Evolutionary conservation across 139 green algal species (phyloP), one percentile per base, ranked within the genome.

Genomic region (Ettlia oleoabundans): DNA sequence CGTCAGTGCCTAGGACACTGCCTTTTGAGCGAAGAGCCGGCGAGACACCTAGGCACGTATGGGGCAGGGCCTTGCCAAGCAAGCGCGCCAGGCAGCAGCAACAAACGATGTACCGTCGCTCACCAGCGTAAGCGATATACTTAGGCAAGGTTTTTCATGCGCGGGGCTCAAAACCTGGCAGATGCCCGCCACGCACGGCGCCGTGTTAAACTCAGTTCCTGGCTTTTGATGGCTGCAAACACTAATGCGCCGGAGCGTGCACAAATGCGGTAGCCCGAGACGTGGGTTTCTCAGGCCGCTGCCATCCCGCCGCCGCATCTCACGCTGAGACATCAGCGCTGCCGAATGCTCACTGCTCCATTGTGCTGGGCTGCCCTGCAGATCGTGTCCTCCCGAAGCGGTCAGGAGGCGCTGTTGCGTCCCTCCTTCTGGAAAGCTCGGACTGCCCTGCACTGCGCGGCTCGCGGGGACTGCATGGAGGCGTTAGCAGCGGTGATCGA

Each of bases 401-500:
- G 55, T n/a, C 55, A 65, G 21, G 55, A 65, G 15, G 73, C 73
- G 30, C 53, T 80, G 37, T 28, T 80, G 26, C 33, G 35, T 1
- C 33, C 38, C 22, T 68, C 33, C 35, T 5, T 67, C 3, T 80
- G 51, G 52, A 80, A 80, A 52, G 47, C 63, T 24, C 73, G 73
- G 52, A 80, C 33, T 18, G 37, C 52, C 0, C 53, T 67, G 53
- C 73, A 80, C 53, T 24, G 21, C 4, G 73, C 73, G 0, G 73
- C 73, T 2, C 35, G 73, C 0, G 53, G 33, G 4, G 73, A 52
- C 53, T 32, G 47, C 5, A 26, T 26, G 18, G 73, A 67, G 53
- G 73, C 73, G 24, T 53, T 80, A 2, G 62, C 51, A 18, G 73
- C 58, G 0, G 51, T 80, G 33, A 40, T 80, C 19, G 73, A 80